Conservation (phyloP, 2,329 filamentous ascomycete genomes). For the Fusarium sp. region DNA sequence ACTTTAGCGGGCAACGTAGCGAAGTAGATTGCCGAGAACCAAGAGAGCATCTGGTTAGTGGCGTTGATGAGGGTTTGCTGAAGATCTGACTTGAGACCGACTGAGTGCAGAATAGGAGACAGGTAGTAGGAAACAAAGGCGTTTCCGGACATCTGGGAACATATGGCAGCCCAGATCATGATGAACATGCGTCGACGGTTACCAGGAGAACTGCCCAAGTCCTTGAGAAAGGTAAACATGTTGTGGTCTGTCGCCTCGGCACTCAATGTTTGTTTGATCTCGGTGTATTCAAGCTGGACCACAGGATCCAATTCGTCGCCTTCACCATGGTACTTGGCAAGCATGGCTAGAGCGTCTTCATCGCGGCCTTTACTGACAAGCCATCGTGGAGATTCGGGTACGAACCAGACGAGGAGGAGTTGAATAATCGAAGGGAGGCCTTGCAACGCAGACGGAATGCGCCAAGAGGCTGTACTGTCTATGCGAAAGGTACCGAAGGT, state of each 20-base stretch:
- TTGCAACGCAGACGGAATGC: neutral
- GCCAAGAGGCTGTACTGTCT: neutral
- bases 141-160: slow-evolving; percentile 5
- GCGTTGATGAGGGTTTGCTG: slow-evolving; percentile 11
- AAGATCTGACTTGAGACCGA: neutral
- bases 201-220: neutral
- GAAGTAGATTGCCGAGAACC: slow-evolving; percentile 8
- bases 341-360: neutral
- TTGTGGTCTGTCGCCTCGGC: neutral
- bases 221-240: neutral
- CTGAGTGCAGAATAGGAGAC: slow-evolving; percentile 1
- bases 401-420: neutral
- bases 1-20: neutral
- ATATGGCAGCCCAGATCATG: neutral
- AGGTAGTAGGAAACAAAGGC: neutral
- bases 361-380: neutral
- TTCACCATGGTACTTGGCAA: neutral
- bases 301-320: neutral
- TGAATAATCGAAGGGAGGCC: neutral
- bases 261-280: neutral
- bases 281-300: neutral
- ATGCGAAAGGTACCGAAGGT: slow-evolving; percentile 8
- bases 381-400: neutral
- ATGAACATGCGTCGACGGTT: neutral
- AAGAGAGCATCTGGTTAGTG: neutral